These are phyloP conservation scores for Suillus bovinus DNA, from an alignment of 768 basidiomycete genomes.

Conservation along the genomic window DNA sequence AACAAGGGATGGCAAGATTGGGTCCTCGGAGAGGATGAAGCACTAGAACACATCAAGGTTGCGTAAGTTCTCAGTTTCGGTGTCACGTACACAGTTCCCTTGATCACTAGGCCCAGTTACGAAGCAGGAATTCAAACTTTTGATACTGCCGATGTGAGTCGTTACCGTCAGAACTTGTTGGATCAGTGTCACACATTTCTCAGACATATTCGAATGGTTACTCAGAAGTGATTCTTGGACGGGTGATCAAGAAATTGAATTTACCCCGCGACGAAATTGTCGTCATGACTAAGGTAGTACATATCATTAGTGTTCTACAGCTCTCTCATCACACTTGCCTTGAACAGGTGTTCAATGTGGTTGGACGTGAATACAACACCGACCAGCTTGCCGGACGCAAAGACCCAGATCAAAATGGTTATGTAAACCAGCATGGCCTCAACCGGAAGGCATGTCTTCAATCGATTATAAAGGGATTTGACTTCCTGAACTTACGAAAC, in stretches of 20 bases:
- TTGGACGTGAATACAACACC: constrained; percentile 20
- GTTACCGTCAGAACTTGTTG: background rate
- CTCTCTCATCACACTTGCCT: background rate
- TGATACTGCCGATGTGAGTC: constrained; percentile 34
- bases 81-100: background rate
- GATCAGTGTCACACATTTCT: background rate
- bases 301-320: background rate
- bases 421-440: constrained; percentile 48
- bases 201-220: constrained; percentile 66
- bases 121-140: constrained; percentile 38
- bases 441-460: constrained; percentile 38
- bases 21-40: constrained; percentile 49
- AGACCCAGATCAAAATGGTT: constrained; percentile 40
- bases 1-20: constrained; percentile 52
- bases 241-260: constrained; percentile 64
- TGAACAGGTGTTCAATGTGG: constrained; percentile 44
- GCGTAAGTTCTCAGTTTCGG: constrained; percentile 36
- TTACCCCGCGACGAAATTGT: constrained; percentile 78
- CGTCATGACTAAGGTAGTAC: constrained; percentile 70
- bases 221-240: constrained; percentile 68
- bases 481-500: constrained; percentile 12
- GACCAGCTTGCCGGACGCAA: constrained; percentile 17
- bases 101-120: constrained; percentile 23
- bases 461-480: constrained; percentile 1
- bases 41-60: constrained; percentile 45